phyloP scores from a whole-genome alignment of 495 filamentous ascomycete species.

The Acidiella bohemica region DNA sequence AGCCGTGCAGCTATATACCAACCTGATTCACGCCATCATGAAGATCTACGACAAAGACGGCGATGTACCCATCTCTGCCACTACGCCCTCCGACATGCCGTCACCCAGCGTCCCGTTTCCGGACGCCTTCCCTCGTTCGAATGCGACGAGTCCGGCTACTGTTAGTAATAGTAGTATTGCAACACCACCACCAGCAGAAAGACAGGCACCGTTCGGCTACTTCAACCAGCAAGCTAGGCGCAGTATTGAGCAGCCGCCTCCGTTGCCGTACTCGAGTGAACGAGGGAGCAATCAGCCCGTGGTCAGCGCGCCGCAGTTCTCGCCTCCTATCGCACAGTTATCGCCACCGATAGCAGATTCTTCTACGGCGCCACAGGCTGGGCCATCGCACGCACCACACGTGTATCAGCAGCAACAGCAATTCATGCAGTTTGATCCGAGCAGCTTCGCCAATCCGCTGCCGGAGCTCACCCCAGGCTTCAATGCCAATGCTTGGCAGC shows the following conservation, averaged over 20 bases:
- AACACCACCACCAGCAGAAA: constrained; percentile 18
- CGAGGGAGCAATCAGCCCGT: too few relatives aligned
- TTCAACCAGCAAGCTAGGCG: constrained; percentile 17
- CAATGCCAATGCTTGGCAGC: constrained; percentile 8
- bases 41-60: constrained; percentile 59
- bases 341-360: too few relatives aligned
- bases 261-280: constrained; percentile 7
- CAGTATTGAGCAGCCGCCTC: constrained; percentile 16
- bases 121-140: constrained; percentile 23
- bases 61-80: constrained; percentile 50
- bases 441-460: constrained; percentile 22
- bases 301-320: too few relatives aligned
- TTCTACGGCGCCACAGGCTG: too few relatives aligned
- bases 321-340: too few relatives aligned
- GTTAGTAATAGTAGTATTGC: constrained; percentile 22
- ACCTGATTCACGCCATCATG: constrained; percentile 67
- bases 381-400: too few relatives aligned
- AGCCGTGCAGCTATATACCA: constrained; percentile 66
- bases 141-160: constrained; percentile 26
- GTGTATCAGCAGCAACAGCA: too few relatives aligned
- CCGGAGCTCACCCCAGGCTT: constrained; percentile 24
- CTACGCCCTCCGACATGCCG: constrained; percentile 35
- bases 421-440: constrained; percentile 21
- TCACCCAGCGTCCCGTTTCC: constrained; percentile 16
- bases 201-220: constrained; percentile 26